Base-by-base conservation (phyloP, 352 stramenopile species). In the Stramenopiles sp. region DNA sequence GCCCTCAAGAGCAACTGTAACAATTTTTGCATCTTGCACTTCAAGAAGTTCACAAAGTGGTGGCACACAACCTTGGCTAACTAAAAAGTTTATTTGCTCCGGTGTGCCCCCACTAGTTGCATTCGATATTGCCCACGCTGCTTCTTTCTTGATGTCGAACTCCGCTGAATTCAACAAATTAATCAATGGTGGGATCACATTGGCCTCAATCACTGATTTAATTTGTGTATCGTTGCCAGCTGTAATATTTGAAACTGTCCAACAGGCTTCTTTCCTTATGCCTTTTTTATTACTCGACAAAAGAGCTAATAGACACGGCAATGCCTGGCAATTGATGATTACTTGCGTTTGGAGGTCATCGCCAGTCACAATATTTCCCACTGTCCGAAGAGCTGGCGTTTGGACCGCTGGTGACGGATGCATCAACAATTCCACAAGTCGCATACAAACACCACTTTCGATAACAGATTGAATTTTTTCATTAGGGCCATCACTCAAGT, bases 181-280 rank as follows among this genome's bases (percentile, higher is more conserved):
- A 85, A 99, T 98, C 75, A 99, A 87, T 75, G 95, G 93, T 55
- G 94, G 94, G 82, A 99, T 96, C 84, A 99, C 97, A 81, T 97
- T 94, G 67, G 92, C 93, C 76, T 99, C 93, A 82, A 99, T 94
- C 71, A 99, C 96, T 32, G 91, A 92, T 86, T 99, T 94, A 81
- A 99, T 99, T 89, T 99, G 96, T 83, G 98, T 92, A 87, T 97
- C 93, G 88, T 96, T 99, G 75, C 96, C 96, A 0, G 96, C 96
- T 30, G 95, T 99, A 86, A 99, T 99, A 88, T 99, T 99, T 30
- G 94, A 98, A 81, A 99, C 94, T 31, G 96, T 99, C 96, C 96
- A 99, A 88, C 95, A 99, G 0, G 96, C 95, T 86, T 99, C 96
- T 87, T 99, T 99, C 81, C 95, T 90, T 84, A 99, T 44, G 90